Percentiles rank a stretch among this genome's conserved stretches.
Conservation (phyloP, 208 protist genomes). For the Crithidia mellificae region DNA sequence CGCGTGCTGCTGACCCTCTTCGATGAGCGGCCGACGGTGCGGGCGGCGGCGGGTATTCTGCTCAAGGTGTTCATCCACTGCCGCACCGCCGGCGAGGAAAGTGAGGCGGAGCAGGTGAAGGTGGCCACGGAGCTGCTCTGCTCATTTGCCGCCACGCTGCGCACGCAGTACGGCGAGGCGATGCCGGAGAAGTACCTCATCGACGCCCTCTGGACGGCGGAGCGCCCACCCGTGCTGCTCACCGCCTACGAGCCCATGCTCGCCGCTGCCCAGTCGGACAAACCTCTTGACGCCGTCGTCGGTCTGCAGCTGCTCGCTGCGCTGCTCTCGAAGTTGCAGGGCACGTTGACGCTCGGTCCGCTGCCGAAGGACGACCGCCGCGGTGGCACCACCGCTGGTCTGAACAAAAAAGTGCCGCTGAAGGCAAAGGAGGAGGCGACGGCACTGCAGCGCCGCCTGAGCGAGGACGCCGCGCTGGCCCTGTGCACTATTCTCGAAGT, state of each 20-base stretch:
- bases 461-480: conserved; percentile 46
- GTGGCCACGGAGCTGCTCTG: conserved; percentile 72
- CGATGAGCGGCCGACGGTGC: conserved; percentile 87
- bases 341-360: conserved; percentile 50
- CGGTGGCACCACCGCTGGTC: conserved; percentile 6
- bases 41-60: conserved; percentile 76
- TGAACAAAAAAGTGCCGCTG: conserved; percentile 19
- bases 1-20: conserved; percentile 78
- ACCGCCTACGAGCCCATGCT: conserved; percentile 61
- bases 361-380: conserved; percentile 65
- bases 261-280: conserved; percentile 36
- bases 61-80: conserved; percentile 87
- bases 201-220: conserved; percentile 78
- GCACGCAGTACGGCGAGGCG: conserved; percentile 67
- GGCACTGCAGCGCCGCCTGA: conserved; percentile 44
- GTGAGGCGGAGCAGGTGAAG: conserved; percentile 43
- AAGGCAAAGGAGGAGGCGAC: conserved; percentile 30
- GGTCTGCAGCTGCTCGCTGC: conserved; percentile 57
- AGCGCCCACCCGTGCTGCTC: conserved; percentile 63
- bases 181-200: conserved; percentile 88
- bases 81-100: conserved; percentile 60
- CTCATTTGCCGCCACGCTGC: conserved; percentile 74
- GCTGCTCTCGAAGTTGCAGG: conserved; percentile 61
- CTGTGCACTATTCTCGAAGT: conserved; percentile 55
- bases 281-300: conserved; percentile 55